Percentiles rank a stretch among this genome's conserved stretches.
These are phyloP conservation scores for Macrocybe gigantea DNA, from an alignment of 768 basidiomycete genomes.

Conservation along the genomic window DNA sequence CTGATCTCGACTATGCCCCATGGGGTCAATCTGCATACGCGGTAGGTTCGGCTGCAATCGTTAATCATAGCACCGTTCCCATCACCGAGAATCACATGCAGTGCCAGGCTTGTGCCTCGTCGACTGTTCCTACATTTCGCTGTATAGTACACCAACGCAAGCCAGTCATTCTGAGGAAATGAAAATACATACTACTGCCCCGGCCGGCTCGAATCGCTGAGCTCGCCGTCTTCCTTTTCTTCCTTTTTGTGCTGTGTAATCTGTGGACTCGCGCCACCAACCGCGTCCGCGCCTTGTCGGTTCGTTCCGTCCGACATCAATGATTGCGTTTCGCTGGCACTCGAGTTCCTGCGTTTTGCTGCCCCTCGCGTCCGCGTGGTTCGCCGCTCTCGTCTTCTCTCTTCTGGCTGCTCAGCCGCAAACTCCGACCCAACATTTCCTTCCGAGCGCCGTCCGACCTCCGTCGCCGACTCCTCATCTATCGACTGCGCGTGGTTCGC, in stretches of 20 bases:
- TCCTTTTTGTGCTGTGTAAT: slow-evolving; percentile 8
- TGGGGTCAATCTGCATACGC: too few relatives aligned
- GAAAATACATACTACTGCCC: background rate
- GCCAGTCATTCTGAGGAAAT: too few relatives aligned
- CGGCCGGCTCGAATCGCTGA: slow-evolving; percentile 25
- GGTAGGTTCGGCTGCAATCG: too few relatives aligned
- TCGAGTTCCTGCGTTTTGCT: slow-evolving; percentile 41
- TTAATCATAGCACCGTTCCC: too few relatives aligned
- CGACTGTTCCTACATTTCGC: too few relatives aligned
- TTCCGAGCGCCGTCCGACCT: slow-evolving; percentile 3
- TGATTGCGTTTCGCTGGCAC: slow-evolving; percentile 43
- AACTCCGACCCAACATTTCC: slow-evolving; percentile 11
- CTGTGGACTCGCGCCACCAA: too few relatives aligned
- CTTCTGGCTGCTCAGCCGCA: slow-evolving; percentile 27
- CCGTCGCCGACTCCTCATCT: slow-evolving; percentile 38
- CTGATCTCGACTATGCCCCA: too few relatives aligned
- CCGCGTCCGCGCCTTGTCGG: too few relatives aligned
- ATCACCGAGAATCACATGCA: too few relatives aligned
- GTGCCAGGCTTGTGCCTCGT: too few relatives aligned
- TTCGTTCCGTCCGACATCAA: slow-evolving; percentile 14
- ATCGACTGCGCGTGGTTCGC: slow-evolving; percentile 19
- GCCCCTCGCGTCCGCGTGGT: slow-evolving; percentile 40
- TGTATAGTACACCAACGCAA: too few relatives aligned
- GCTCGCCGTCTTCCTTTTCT: slow-evolving; percentile 34
- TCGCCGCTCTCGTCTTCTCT: slow-evolving; percentile 34